Base-by-base conservation (phyloP, 441 rosid genomes). In the Gossypium laxum region DNA sequence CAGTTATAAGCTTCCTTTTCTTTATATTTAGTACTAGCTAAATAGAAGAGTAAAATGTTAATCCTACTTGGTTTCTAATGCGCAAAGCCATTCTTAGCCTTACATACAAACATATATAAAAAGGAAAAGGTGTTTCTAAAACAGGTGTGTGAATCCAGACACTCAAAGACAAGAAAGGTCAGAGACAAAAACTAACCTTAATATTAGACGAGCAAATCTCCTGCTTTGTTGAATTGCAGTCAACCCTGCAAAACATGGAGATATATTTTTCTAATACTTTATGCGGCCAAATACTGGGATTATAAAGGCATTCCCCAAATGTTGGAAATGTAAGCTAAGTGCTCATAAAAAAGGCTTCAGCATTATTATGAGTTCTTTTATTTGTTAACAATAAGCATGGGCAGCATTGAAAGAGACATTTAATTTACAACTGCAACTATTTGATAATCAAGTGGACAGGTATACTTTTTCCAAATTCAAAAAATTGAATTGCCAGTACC, bases 151-250 rank as follows among this genome's bases (percentile, higher is more conserved):
- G 24, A 51, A 75, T 63, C 24, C n/a, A 22, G 67, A 76, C 4
- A 54, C 10, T 3, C 66, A 64, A 21, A 19, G 68, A 17, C 18
- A 43, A 64, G 74, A 38, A 34, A 10, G 4, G 38, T 28, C n/a
- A 3, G 38, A 54, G 51, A 32, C 55, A 47, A 65, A 79, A 65
- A 72, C 74, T 56, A 83, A 89, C 94, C 90, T 72, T 69, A 59
- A 74, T 58, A 63, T 19, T 69, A 78, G 81, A 78, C 69, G 76
- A 75, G 81, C 82, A 76, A 65, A 56, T n/a, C 43, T 67, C 82
- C 75, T 50, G 78, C 72, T 72, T 62, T 71, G 75, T 64, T 45
- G 73, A 67, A 43, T 80, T 76, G 60, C 56, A 8, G 38, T 64
- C 70, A 32, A 73, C 77, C 87, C 90, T 89, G 79, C 75, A 82